Evolutionary conservation across 2,329 filamentous ascomycete genomes (phyloP), one percentile per base, ranked within the genome.

Genomic region (Decorospora gaudefroyi): DNA sequence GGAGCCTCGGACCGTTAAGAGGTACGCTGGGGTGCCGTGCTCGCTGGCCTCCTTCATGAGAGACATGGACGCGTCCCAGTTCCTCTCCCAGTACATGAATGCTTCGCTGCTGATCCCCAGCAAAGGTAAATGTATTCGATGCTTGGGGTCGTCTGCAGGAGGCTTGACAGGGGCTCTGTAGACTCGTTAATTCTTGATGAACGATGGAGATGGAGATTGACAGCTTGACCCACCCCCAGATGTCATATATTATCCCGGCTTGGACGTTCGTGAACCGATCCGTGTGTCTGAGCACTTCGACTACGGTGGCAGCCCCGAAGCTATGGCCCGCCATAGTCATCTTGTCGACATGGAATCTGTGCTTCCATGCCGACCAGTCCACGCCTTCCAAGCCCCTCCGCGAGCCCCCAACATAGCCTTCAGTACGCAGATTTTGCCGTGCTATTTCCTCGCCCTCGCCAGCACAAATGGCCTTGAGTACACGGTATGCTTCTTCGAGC

Each of bases 21-120:
- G 64, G 61, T 73, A 77, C 5, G 74, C 65, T 7, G 74, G 76
- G 5, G 67, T 68, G 8, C 74, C 74, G 6, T 75, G 71, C 7
- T 73, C 72, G 26, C 71, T 74, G 1, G 75, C 78, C 65, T 87
- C 82, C 16, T 76, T 69, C 61, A 82, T 80, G 11, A 87, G 70
- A 0, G 73, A 71, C 49, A 78, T 74, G 7, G 86, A 75, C 23
- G 78, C 74, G 27, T 80, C 70, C 58, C 84, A 85, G 49, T 86
- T 87, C 2, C 76, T 73, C 15, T 79, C 76, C 84, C 84, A 87
- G 67, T 86, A 84, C 74, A 85, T 85, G 69, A 87, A 87, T 0
- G 82, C 84, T 64, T 87, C 84, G 4, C 78, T 81, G 34, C 84
- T 85, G 59, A 87, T 82, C 3, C 79, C 80, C 4, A 87, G 73